These are phyloP conservation scores for Climacium dendroides DNA, from an alignment of 225 moss, liverwort and hornwort species.

Conservation along the genomic window DNA sequence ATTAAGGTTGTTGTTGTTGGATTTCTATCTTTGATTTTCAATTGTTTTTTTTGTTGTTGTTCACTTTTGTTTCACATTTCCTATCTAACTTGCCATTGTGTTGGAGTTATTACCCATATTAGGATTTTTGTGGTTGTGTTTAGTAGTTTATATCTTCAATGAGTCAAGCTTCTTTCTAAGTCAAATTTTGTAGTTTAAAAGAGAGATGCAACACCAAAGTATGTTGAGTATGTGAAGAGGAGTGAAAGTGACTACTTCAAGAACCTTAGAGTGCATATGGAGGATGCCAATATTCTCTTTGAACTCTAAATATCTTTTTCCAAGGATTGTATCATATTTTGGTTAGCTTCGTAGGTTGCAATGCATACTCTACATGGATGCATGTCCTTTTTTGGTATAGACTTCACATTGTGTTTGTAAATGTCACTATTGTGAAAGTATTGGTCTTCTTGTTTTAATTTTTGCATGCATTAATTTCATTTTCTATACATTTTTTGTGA, in stretches of 20 bases:
- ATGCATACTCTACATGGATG: fast-evolving
- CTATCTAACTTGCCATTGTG: fast-evolving
- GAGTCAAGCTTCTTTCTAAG: background rate
- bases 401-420: background rate
- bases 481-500: background rate
- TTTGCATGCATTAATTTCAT: background rate
- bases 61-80: no score
- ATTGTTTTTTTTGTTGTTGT: no score
- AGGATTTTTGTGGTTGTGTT: fast-evolving
- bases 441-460: background rate
- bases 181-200: background rate
- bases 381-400: background rate
- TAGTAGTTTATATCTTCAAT: background rate
- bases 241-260: background rate
- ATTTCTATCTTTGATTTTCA: no score
- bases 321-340: fast-evolving
- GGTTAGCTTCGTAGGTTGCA: background rate
- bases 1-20: background rate
- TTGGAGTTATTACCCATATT: background rate
- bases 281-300: fast-evolving
- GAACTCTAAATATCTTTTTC: background rate
- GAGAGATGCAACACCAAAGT: background rate
- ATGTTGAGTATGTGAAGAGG: background rate
- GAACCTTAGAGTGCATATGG: background rate
- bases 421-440: background rate